A percentile compares a stretch with the other conserved stretches of the same genome.
These are phyloP conservation scores for Penicillium salamii DNA, from an alignment of 495 filamentous ascomycete genomes.

Conservation along the genomic window DNA sequence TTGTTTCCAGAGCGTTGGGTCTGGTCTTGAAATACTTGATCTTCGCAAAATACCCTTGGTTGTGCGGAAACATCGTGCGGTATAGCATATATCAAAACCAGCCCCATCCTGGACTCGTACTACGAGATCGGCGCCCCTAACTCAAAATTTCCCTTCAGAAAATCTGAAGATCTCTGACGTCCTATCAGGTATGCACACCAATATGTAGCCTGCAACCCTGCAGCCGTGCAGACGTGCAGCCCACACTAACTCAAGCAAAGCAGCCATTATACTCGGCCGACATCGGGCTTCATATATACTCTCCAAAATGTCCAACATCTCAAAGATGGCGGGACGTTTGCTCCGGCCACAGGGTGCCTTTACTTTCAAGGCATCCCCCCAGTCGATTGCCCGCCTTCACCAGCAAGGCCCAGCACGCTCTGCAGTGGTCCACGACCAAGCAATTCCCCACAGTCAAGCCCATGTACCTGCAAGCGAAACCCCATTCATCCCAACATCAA, in stretches of 20 bases:
- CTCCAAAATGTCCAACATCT: constrained; percentile 9
- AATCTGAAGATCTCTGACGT: background rate
- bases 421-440: constrained; percentile 27
- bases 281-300: background rate
- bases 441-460: constrained; percentile 20
- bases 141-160: background rate
- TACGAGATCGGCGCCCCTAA: background rate
- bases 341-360: constrained; percentile 8
- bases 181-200: background rate
- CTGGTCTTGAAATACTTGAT: background rate
- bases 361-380: background rate
- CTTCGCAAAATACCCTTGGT: background rate
- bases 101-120: background rate
- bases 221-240: too few relatives aligned
- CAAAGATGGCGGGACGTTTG: constrained; percentile 8
- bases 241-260: background rate
- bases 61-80: background rate
- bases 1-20: background rate
- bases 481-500: constrained; percentile 12
- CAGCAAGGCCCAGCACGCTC: constrained; percentile 26
- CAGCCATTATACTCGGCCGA: background rate
- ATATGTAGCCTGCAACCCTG: background rate
- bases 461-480: constrained; percentile 3
- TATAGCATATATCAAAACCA: background rate
- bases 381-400: constrained; percentile 16